Base-by-base conservation (phyloP, 306 rosid genomes). In the Crataegus laevigata region DNA sequence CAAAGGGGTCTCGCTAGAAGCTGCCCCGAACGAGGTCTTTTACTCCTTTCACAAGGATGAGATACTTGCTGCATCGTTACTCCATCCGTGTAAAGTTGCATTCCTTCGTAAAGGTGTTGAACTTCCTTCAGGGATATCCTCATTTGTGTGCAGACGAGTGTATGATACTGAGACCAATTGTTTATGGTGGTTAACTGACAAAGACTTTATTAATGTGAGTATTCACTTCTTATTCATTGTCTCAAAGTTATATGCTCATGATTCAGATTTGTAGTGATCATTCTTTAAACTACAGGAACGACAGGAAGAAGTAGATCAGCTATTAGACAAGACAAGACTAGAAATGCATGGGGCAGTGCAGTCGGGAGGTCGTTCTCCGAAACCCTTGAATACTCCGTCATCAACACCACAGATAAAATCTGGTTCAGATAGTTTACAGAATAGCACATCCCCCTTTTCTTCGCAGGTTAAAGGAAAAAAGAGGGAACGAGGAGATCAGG, bases 21-120 rank as follows among this genome's bases (percentile, higher is more conserved):
- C 94, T 62, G 83, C 85, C 61, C 98, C 92, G 15, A 92, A 92
- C 91, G 98, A 92, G 81, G 72, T 92, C 66, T 90, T 92, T 82
- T 92, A 88, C 85, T 86, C 98, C 85, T 90, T 92, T 86, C 98
- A 90, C 68, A 87, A 83, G 96, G 92, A 87, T 87, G 96, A 84
- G 85, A 89, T 90, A 78, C 87, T 85, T 83, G 94, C 88, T 80
- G 91, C 83, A 77, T 90, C 88, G 19, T 72, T 92, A 77, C 90
- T 92, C 70, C 98, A 92, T 86, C 96, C 94, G 73, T 92, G 96
- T 85, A 92, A 89, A 92, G 98, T 92, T 57, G 88, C 96, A 81
- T 92, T 92, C 71, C 96, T 92, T 78, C 90, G 90, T 26, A 89
- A 90, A 76, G 94, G 88, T 58, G 88, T 80, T 77, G 89, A 84